Base-by-base conservation (phyloP, 2,329 filamentous ascomycete genomes). In the Samsoniella hepiali region DNA sequence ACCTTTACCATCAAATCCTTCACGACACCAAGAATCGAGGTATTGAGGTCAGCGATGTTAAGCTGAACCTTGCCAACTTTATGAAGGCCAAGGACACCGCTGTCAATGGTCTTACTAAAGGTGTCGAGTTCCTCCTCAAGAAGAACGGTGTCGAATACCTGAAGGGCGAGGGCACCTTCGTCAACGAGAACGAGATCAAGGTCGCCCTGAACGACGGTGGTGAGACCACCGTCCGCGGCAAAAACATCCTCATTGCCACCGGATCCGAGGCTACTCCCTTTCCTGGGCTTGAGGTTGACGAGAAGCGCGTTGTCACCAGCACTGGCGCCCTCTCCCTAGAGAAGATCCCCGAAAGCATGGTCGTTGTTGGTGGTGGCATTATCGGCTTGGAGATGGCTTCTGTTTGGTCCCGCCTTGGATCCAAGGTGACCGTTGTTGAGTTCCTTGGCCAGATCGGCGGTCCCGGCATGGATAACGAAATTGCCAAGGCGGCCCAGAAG, bases 141-240 rank as follows among this genome's bases (percentile, higher is more conserved):
- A 98, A 99, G 86, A 99, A 99, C 82, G 91, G 92, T 68, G 95
- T 97, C 69, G 93, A 98, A 76, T 99, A 98, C 79, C 85, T 98
- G 81, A 97, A 97, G 84, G 95, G 95, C 70, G 88, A 91, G 58
- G 94, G 90, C 69, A 84, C 91, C 54, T 96, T 98, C 75, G 84
- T 89, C 72, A 91, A 91, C 76, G 91, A 96, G 79, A 87, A 97
- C 81, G 94, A 95, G 72, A 81, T 99, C 78, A 93, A 92, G 79
- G 91, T 99, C 71, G 89, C 90, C 73, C 87, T 97, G 66, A 86
- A 90, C 71, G 94, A 98, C 27, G 95, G 95, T 72, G 93, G 94
- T 74, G 93, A 98, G 84, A 89, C 91, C 67, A 91, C 85, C 68
- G 80, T 98, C 65, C 84, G 86, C 70, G 95, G 88, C 74, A 98